These are phyloP conservation scores for Skeletonema tropicum DNA, from an alignment of 108 stramenopile genomes.

Conservation along the genomic window DNA sequence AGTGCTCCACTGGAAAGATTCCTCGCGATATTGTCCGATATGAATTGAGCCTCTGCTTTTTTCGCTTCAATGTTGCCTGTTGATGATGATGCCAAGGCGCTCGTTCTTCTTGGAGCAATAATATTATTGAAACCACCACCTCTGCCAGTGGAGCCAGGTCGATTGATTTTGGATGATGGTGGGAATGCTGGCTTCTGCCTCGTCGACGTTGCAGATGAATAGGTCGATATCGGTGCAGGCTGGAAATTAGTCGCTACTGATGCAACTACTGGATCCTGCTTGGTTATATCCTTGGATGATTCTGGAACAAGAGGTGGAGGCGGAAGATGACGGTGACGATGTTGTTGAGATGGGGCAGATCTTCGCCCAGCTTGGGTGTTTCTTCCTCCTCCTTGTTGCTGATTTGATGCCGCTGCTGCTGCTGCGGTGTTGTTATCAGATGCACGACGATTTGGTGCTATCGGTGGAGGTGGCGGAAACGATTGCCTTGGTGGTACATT, in stretches of 20 bases:
- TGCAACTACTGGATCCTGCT: not conserved
- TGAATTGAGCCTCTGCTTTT: not conserved
- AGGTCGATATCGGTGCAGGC: not conserved
- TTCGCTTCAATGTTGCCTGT: no score
- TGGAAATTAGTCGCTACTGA: not conserved
- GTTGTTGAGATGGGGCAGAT: not conserved
- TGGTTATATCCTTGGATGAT: not conserved
- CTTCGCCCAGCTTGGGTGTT: not conserved
- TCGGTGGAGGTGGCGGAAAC: not conserved
- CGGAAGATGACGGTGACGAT: not conserved
- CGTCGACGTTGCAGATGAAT: not conserved
- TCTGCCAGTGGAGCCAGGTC: not conserved
- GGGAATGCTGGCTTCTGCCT: not conserved
- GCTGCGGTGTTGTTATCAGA: not conserved
- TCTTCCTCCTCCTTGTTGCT: not conserved
- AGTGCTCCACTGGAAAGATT: not conserved
- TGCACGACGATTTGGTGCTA: not conserved
- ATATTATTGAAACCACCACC: not conserved
- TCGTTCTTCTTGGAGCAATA: not conserved
- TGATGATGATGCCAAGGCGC: no score
- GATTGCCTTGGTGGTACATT: constrained; percentile 5
- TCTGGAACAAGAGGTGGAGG: not conserved
- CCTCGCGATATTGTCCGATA: not conserved
- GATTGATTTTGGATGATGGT: not conserved
- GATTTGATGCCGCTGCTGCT: not conserved